Percentiles rank a stretch among this genome's conserved stretches.
Evolutionary conservation across 2,329 filamentous ascomycete genomes (phyloP).

Genomic region (Phyllosticta capitalensis): DNA sequence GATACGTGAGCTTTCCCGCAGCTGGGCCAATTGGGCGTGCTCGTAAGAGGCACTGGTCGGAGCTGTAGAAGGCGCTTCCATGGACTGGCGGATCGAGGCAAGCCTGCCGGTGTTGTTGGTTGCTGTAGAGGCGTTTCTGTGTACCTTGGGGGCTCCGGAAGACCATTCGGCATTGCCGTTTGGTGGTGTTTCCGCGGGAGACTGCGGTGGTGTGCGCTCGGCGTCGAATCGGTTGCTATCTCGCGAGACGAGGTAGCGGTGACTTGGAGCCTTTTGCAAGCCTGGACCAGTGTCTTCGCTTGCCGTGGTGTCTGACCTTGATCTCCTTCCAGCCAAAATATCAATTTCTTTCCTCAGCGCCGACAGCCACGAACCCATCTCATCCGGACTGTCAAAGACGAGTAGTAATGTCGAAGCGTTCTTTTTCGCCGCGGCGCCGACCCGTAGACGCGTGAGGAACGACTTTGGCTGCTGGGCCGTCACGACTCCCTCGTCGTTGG

Average conservation of each 20-base stretch:
- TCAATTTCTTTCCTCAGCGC: slow-evolving; percentile 62
- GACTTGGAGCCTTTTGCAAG: slow-evolving; percentile 23
- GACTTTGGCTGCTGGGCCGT: slow-evolving; percentile 47
- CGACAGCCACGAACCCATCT: slow-evolving; percentile 69
- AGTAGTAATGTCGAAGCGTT: slow-evolving; percentile 57
- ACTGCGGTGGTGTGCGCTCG: slow-evolving; percentile 14
- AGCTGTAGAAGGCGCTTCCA: slow-evolving; percentile 26
- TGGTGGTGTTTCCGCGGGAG: slow-evolving; percentile 24
- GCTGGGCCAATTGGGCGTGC: slow-evolving; percentile 26
- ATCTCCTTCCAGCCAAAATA: slow-evolving; percentile 55
- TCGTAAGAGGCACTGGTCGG: slow-evolving; percentile 27
- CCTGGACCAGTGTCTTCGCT: slow-evolving; percentile 14
- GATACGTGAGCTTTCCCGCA: slow-evolving; percentile 27
- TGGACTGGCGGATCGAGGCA: slow-evolving; percentile 22
- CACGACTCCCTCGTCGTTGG: slow-evolving; percentile 47
- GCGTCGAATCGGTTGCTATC: slow-evolving; percentile 23
- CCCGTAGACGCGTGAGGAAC: slow-evolving; percentile 55
- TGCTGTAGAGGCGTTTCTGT: slow-evolving; percentile 21
- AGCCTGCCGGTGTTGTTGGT: slow-evolving; percentile 21
- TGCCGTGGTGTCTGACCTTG: slow-evolving; percentile 20
- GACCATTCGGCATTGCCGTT: slow-evolving; percentile 25
- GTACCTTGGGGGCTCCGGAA: slow-evolving; percentile 19
- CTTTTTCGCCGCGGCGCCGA: slow-evolving; percentile 45
- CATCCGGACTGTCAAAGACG: slow-evolving; percentile 61
- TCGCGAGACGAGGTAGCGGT: slow-evolving; percentile 28